Base-by-base conservation (phyloP, 768 basidiomycete species). In the Chalciporus pseudorubinellus region DNA sequence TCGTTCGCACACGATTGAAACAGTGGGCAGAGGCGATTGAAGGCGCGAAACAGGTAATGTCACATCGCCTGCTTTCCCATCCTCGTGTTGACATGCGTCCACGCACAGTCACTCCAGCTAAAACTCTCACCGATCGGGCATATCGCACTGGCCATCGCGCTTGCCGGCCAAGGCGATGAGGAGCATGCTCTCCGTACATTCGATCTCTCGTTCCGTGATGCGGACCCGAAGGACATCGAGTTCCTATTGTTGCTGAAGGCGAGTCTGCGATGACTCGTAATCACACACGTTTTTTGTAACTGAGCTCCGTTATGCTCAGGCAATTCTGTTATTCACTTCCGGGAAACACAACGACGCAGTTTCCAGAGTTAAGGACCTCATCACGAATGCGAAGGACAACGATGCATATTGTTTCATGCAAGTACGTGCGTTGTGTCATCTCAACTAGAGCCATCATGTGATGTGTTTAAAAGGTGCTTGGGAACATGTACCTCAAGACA, bases 241-340 rank as follows among this genome's bases (percentile, higher is more conserved):
- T 6, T 51, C 18, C 28, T 51, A 3, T 46, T 46, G 39, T 28
- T 46, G 4, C 16, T 46, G n/a, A 51, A 46, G 39, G 44, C 46
- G 24, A 28, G 44, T 24, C 9, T 21, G 22, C 9, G 24, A 31
- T 11, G 10, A 31, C 8, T 9, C 3, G 29, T 11, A 13, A 3
- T n/a, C n/a, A n/a, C 29, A 3, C 29, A 39, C 24, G 20, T 24
- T 10, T 11, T 4, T 20, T 29, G 14, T 26, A 26, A 16, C 4
- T 38, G 21, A 26, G 38, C 7, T 14, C 11, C 26, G 26, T 24
- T 3, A 20, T 24, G 14, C 13, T 31, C 12, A 46, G 44, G 39
- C 44, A 24, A 40, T 51, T 12, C 14, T 51, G 2, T 7, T 40
- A n/a, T 51, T 51, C 29, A 34, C 20, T 9, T 33, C 29, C 10